Evolutionary conservation across 2,329 filamentous ascomycete genomes (phyloP), one percentile per base, ranked within the genome.

Genomic region (Xylariaceae sp.): DNA sequence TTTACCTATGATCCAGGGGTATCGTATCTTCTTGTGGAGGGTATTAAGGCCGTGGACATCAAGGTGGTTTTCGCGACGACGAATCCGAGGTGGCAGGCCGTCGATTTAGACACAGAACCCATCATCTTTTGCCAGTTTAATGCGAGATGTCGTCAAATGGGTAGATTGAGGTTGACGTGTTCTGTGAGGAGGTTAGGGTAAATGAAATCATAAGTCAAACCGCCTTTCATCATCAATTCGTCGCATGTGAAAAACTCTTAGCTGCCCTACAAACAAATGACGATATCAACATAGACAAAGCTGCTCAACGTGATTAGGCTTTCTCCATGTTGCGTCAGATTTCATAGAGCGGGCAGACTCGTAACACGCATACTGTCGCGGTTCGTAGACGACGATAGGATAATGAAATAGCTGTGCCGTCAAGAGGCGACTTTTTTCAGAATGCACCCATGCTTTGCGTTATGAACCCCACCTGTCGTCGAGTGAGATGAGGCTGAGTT

Each of bases 401-500:
- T 8, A 30, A 29, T 40, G 27, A 30, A n/a, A 11, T 9, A 32
- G 29, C 27, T 32, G 19, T 8, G 35, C 26, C 11, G 3, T 34
- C n/a, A 2, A 19, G 19, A 29, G 29, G 30, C 11, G 9, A 34
- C 37, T 31, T n/a, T 41, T 6, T 35, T 26, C 9, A 29, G 12
- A 29, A 29, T 9, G 41, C 26, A 44, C 27, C 34, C 26, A 7
- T 26, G 12, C 12, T 30, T n/a, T 26, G 30, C 4, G 27, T 27
- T 5, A 26, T 31, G 39, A 31, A n/a, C 8, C 26, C 26, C 8
- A 6, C n/a, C 29, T 43, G 51, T 53, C 29, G 46, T 45, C 34
- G 29, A 50, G 51, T 39, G 4, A 39, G 46, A 31, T 44, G 42
- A 54, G 47, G 52, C 52, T 50, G 29, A 50, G 42, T 35, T 12